Conservation (phyloP, 768 basidiomycete species). For the Leucosporidium creatinivorum region DNA sequence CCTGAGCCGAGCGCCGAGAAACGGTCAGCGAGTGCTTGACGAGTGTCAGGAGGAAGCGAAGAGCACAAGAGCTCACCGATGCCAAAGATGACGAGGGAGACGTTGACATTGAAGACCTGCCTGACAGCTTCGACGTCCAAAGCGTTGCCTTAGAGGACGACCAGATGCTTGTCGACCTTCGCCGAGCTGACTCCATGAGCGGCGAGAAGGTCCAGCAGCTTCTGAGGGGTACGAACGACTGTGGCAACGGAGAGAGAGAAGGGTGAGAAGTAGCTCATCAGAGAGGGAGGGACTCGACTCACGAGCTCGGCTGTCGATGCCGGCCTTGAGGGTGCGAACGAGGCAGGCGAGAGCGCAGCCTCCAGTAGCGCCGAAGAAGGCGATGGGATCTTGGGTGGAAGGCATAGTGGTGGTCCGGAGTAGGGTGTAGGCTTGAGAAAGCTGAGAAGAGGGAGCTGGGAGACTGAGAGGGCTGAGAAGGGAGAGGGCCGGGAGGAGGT, state of each 20-base stretch:
- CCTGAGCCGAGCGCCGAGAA: not conserved
- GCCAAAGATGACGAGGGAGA: not conserved
- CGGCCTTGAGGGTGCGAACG: slow-evolving; percentile 1
- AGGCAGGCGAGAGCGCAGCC: not conserved
- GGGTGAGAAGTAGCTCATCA: not conserved
- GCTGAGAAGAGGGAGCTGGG: not conserved
- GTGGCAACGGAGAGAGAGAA: not conserved
- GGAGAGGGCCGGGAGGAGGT: not conserved
- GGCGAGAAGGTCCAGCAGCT: not conserved
- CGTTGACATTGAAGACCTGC: not conserved
- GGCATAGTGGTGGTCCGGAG: not conserved
- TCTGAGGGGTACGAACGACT: not conserved
- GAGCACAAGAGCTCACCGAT: not conserved
- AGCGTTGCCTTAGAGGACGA: not conserved
- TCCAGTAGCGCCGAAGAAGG: slow-evolving; percentile 8
- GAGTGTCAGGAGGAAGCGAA: not conserved
- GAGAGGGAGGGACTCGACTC: not conserved
- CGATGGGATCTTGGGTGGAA: not conserved
- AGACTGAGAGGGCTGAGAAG: not conserved
- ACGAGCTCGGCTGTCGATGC: not conserved
- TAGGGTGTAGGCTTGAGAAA: not conserved
- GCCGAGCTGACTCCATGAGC: not conserved
- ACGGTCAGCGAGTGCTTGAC: not conserved
- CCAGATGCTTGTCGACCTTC: not conserved
- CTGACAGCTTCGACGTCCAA: not conserved